A percentile compares a stretch with the other conserved stretches of the same genome.
phyloP scores from a whole-genome alignment of 140 eudicot genomes.

The Ambrosia hybrid region DNA sequence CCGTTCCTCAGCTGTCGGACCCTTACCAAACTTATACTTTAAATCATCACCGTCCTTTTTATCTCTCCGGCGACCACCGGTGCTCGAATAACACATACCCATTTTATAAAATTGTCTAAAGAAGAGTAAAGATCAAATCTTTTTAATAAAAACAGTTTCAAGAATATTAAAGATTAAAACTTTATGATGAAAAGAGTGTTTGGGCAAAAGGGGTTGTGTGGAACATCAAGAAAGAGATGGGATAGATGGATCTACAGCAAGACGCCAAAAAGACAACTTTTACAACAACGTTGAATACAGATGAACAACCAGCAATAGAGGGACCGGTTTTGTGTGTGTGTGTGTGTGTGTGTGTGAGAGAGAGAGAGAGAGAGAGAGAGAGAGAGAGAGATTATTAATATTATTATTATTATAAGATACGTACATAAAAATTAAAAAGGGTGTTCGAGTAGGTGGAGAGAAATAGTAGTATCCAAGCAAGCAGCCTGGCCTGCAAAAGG shows the following conservation, averaged over 20 bases:
- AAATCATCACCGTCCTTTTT: conserved; percentile 24
- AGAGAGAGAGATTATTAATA: too few species aligned
- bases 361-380: too few species aligned
- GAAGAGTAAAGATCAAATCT: conserved; percentile 1
- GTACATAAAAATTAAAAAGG: neutral
- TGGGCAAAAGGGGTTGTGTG: neutral
- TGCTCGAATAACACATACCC: conserved; percentile 70
- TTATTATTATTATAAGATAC: too few species aligned
- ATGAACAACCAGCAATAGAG: conserved; percentile 36
- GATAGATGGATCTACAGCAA: conserved; percentile 17
- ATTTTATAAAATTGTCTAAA: conserved; percentile 22
- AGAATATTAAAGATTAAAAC: too few species aligned
- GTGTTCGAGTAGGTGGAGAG: conserved; percentile 17
- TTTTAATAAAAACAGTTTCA: neutral
- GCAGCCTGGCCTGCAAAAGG: neutral
- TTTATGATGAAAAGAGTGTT: too few species aligned
- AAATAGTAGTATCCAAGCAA: neutral
- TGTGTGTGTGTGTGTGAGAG: too few species aligned
- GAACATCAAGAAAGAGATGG: conserved; percentile 11
- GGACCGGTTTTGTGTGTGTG: conserved; percentile 27
- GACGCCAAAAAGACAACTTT: conserved; percentile 35
- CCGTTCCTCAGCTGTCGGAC: conserved; percentile 51
- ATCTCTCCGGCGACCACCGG: conserved; percentile 5
- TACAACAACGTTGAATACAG: conserved; percentile 31
- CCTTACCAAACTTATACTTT: conserved; percentile 41